Evolutionary conservation across 345 rosid genomes (phyloP).

Genomic region (Capsella bursapastoris): DNA sequence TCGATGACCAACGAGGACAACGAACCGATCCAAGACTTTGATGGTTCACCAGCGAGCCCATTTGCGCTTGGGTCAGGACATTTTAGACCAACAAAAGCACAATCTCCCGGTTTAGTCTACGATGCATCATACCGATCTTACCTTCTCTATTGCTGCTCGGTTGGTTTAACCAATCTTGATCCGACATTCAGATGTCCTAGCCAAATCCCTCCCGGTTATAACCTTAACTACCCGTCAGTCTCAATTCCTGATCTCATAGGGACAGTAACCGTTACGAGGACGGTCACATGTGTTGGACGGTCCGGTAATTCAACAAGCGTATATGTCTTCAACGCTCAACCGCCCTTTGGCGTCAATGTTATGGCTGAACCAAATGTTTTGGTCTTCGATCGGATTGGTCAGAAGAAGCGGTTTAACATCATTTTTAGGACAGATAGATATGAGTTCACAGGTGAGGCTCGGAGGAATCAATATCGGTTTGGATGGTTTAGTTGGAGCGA

Average conservation of each 20-base stretch:
- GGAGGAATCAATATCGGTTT: conserved; percentile 49
- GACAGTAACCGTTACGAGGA: conserved; percentile 48
- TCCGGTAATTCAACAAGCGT: conserved; percentile 29
- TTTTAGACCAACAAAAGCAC: conserved; percentile 56
- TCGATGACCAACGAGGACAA: conserved; percentile 48
- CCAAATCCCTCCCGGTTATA: conserved; percentile 32
- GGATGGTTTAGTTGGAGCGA: conserved; percentile 77
- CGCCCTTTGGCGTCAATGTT: conserved; percentile 53
- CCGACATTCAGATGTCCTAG: conserved; percentile 50
- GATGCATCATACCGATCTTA: conserved; percentile 61
- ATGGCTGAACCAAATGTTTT: conserved; percentile 51
- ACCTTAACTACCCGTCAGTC: conserved; percentile 68
- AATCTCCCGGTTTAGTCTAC: conserved; percentile 75
- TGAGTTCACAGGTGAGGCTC: neutral
- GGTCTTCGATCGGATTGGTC: conserved; percentile 49
- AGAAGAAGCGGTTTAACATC: conserved; percentile 56
- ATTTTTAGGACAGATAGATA: conserved; percentile 28
- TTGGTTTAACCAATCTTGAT: conserved; percentile 24
- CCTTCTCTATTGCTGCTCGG: conserved; percentile 56
- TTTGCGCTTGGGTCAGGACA: conserved; percentile 68
- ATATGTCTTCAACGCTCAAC: conserved; percentile 49
- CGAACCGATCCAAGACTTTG: conserved; percentile 42
- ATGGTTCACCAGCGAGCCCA: conserved; percentile 51
- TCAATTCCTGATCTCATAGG: conserved; percentile 49
- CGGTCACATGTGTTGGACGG: conserved; percentile 62